Evolutionary conservation across 225 moss, liverwort and hornwort genomes (phyloP), one percentile per base, ranked within the genome.

Genomic region (Thuidium tamariscinum): DNA sequence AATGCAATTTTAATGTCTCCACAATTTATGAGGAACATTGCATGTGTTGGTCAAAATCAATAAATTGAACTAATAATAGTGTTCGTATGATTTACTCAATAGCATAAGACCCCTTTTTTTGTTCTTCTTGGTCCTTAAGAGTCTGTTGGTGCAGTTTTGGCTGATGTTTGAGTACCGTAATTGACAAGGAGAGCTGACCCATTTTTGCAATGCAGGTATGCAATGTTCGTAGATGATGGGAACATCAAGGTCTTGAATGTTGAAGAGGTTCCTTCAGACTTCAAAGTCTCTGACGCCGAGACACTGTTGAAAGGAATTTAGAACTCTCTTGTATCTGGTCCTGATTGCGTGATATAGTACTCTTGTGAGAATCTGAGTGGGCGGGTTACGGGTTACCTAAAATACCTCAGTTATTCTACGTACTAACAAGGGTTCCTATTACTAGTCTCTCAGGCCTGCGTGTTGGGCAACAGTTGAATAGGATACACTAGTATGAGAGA

Each of bases 231-330:
- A 21, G 93, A 88, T 22, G 91, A 93, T 59, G 93, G 93, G 77
- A 74, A 87, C 70, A 92, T 93, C 88, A 91, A 91, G 83, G 85
- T 89, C 61, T 87, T 92, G 88, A 93, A 93, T 69, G 93, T 93
- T 56, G 93, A 93, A 82, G 46, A 89, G 82, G 89, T 87, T 42
- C 93, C 93, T 51, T 93, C 93, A 16, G 91, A 93, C 55, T 93
- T 93, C 79, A 93, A 93, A 91, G 93, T 93, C 44, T 93, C 93
- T 59, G 93, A 93, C 22, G 93, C 93, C 18, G 93, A 93, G 52
- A 93, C 93, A 52, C 56, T 93, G 36, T 88, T 93, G 89, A 89
- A 92, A 77, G 89, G 86, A 74, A 83, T 93, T 9, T 93, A 89
- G 86, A 86, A 39, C 57, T 70, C 69, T 82, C 77, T 59, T 61